Evolutionary conservation across 2,329 filamentous ascomycete genomes (phyloP).

Genomic region (Pyricularia grisea): DNA sequence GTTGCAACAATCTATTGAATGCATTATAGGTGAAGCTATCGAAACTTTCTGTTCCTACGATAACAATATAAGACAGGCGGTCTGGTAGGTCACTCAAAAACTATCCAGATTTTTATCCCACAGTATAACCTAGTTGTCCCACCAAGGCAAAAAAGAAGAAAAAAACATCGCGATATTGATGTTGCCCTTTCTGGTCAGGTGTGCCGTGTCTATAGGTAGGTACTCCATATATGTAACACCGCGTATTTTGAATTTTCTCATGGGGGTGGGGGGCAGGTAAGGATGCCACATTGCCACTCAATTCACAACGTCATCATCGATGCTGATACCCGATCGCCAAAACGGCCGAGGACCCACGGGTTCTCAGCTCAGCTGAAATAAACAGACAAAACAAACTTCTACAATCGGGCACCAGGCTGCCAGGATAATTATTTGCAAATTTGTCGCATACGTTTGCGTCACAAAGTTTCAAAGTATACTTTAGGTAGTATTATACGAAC

Average conservation of each 20-base stretch:
- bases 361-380: neutral
- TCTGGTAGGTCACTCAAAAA: too few relatives aligned
- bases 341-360: neutral
- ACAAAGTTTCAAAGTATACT: neutral
- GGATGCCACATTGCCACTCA: neutral
- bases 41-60: too few relatives aligned
- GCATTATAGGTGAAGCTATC: too few relatives aligned
- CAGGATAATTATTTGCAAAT: neutral
- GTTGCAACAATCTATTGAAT: neutral
- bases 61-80: too few relatives aligned
- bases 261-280: too few relatives aligned
- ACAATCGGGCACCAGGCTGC: neutral
- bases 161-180: neutral
- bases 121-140: too few relatives aligned
- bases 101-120: too few relatives aligned
- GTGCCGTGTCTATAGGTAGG: neutral
- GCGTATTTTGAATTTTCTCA: neutral
- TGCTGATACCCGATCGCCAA: neutral
- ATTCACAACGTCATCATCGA: neutral
- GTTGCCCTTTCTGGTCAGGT: neutral
- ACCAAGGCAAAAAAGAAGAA: too few relatives aligned
- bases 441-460: neutral
- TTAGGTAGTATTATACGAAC: neutral
- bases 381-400: neutral
- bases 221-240: neutral